A percentile compares a stretch with the other conserved stretches of the same genome.
phyloP scores from a whole-genome alignment of 495 filamentous ascomycete genomes.

The Monascus purpureus region DNA sequence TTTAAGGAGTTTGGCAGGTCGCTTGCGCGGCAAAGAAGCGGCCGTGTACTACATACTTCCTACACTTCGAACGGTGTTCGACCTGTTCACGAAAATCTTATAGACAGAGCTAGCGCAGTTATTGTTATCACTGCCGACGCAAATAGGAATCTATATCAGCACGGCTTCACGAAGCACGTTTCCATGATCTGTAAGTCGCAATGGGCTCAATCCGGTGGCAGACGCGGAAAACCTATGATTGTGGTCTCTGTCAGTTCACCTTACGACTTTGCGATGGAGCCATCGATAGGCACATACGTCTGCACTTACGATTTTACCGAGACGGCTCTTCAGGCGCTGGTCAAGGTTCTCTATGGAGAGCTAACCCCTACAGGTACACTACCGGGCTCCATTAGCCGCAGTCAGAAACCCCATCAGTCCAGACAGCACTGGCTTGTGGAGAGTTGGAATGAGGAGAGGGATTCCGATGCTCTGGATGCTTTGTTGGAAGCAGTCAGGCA shows the following conservation, averaged over 20 bases:
- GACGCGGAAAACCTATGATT: conserved; percentile 50
- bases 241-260: conserved; percentile 86
- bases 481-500: conserved; percentile 50
- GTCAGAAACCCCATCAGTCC: conserved; percentile 65
- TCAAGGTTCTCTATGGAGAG: conserved; percentile 69
- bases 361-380: conserved; percentile 55
- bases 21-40: conserved; percentile 64
- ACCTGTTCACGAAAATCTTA: conserved; percentile 78
- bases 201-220: conserved; percentile 38
- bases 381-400: conserved; percentile 71
- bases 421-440: conserved; percentile 86
- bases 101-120: conserved; percentile 71
- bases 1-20: conserved; percentile 74
- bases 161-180: conserved; percentile 83
- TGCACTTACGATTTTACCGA: conserved; percentile 94
- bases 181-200: conserved; percentile 84
- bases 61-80: conserved; percentile 83
- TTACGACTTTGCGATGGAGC: conserved; percentile 91
- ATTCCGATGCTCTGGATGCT: conserved; percentile 52
- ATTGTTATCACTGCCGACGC: conserved; percentile 83
- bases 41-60: conserved; percentile 75
- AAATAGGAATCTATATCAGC: conserved; percentile 79
- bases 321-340: conserved; percentile 68
- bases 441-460: conserved; percentile 62
- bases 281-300: conserved; percentile 71